Base-by-base conservation (phyloP, 2,329 filamentous ascomycete genomes). In the Aphanoascus verrucosus region DNA sequence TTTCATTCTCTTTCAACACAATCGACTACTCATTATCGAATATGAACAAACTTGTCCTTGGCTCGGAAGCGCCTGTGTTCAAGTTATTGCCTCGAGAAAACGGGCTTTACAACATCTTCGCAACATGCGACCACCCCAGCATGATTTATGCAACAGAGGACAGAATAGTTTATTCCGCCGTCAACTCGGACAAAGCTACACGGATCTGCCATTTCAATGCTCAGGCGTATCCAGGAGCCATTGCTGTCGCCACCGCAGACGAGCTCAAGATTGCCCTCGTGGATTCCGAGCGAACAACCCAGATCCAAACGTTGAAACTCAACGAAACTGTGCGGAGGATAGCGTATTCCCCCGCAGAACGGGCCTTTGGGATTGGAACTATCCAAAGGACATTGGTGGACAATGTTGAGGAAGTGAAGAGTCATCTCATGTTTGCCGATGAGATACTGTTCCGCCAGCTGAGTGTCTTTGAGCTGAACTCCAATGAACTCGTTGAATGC, bases 121-220 rank as follows among this genome's bases (percentile, higher is more conserved):
- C 89, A 0, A 94, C 88, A 0, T 95, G 89, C 54, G 93, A 98
- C 63, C 88, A 96, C 64, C 87, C 93, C 0, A 96, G 88, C 58
- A 71, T 98, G 52, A 95, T 98, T 47, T 96, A 98, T 65, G 86
- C 86, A 7, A 83, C 84, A 0, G 89, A 96, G 64, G 88, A 86
- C 0, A 80, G 90, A 19, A 85, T 96, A 40, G 82, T 95, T 0
- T 98, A 94, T 70, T 95, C 90, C 3, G 90, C 93, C 1, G 88
- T 96, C 1, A 95, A 91, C 11, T 88, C 90, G 2, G 87, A 95
- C 57, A 84, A 89, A 58, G 87, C 88, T 0, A 84, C 83, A 0
- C 84, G 81, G 46, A 83, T 97, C 5, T 93, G 87, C 56, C 79
- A 85, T 0, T 94, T 98, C 64, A 80, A 96, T 65, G 78, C 85